Conservation (phyloP, 164 flowering plant species). For the Umbilicus rupestris region DNA sequence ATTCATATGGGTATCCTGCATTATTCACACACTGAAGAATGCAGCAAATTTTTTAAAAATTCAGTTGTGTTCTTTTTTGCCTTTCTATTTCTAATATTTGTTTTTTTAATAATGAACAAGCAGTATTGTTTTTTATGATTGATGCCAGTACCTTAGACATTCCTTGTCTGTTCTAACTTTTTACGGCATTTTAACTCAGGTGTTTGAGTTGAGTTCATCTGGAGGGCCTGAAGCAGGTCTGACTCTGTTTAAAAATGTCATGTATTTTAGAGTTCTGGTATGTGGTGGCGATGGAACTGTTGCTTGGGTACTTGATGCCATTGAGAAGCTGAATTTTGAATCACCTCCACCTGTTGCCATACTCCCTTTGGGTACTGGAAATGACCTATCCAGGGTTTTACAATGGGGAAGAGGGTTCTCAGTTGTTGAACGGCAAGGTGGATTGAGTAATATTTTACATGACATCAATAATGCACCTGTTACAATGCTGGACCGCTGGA, state of each 20-base stretch:
- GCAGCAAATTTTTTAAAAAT: too few relatives aligned
- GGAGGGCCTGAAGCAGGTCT: constrained; percentile 68
- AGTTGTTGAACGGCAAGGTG: constrained; percentile 44
- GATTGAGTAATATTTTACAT: constrained; percentile 43
- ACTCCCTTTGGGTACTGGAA: constrained; percentile 78
- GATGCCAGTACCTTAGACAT: too few relatives aligned
- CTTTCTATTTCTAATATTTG: too few relatives aligned
- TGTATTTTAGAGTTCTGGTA: constrained; percentile 59
- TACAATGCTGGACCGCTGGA: constrained; percentile 77
- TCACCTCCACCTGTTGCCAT: constrained; percentile 83
- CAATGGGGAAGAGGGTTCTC: constrained; percentile 73
- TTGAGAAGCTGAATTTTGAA: constrained; percentile 57
- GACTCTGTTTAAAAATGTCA: constrained; percentile 39
- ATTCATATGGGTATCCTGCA: too few relatives aligned
- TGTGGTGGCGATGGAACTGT: constrained; percentile 91
- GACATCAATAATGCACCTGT: constrained; percentile 60
- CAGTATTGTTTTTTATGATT: too few relatives aligned
- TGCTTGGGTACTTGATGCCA: constrained; percentile 81
- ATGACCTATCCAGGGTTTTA: constrained; percentile 69
- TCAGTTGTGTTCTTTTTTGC: too few relatives aligned
- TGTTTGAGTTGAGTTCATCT: constrained; percentile 51
- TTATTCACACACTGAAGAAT: too few relatives aligned
- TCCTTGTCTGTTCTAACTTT: background rate
- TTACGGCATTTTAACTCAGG: constrained; percentile 23
- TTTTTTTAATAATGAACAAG: too few relatives aligned